These are phyloP conservation scores for Saccharomyces hybrid DNA, from an alignment of 1,139 yeast species.

Conservation along the genomic window DNA sequence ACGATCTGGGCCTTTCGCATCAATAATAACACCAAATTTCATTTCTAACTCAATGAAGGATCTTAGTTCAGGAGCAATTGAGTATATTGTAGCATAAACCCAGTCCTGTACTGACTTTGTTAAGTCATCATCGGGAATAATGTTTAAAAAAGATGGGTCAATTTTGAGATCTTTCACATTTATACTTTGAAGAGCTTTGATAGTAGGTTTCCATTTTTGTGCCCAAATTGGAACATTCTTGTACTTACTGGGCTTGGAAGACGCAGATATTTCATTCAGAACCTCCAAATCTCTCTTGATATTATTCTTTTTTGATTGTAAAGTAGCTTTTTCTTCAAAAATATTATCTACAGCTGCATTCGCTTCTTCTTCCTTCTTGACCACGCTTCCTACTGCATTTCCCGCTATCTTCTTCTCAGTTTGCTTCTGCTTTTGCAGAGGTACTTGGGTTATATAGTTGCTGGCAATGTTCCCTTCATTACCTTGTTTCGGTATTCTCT, in stretches of 20 bases:
- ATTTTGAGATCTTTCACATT: conserved; percentile 28
- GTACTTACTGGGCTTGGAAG: conserved; percentile 56
- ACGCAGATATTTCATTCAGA: conserved; percentile 27
- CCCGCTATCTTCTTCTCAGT: neutral
- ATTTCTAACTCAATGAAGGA: conserved; percentile 70
- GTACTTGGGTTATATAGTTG: conserved; percentile 1
- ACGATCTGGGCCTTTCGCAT: conserved; percentile 48
- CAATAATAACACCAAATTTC: conserved; percentile 72
- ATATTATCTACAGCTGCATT: conserved; percentile 20
- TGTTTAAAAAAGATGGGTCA: conserved; percentile 52
- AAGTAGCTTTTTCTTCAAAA: conserved; percentile 28
- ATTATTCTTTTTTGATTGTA: conserved; percentile 28
- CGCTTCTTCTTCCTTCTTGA: conserved; percentile 3
- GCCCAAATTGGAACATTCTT: conserved; percentile 77
- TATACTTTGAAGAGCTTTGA: conserved; percentile 29
- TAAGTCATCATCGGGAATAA: conserved; percentile 74
- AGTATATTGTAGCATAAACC: conserved; percentile 74
- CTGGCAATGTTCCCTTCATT: neutral
- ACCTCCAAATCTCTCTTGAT: conserved; percentile 28
- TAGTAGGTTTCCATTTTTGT: conserved; percentile 55
- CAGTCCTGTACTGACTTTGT: conserved; percentile 80
- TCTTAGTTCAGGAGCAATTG: conserved; percentile 53
- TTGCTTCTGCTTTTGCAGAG: conserved; percentile 1
- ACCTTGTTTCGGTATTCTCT: neutral
- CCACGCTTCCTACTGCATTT: neutral